Evolutionary conservation across 1,139 yeast species (phyloP).

Genomic region (Yarrowia galli): DNA sequence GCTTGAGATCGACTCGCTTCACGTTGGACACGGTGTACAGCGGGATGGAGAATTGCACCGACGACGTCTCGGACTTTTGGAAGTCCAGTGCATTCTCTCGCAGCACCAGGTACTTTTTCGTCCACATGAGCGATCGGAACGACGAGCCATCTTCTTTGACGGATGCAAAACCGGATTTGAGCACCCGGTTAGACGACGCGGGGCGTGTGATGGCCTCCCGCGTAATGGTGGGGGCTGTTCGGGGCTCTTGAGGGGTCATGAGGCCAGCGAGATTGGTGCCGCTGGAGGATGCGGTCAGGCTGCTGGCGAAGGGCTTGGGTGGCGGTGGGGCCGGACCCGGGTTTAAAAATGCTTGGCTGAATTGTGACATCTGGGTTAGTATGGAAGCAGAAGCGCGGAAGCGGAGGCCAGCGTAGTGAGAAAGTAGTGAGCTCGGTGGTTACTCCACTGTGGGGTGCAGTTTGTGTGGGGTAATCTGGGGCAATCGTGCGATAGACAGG

Average conservation of each 20-base stretch:
- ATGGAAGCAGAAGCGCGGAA: background rate
- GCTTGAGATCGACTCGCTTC: slow-evolving; percentile 68
- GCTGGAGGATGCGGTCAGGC: slow-evolving; percentile 28
- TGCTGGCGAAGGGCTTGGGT: slow-evolving; percentile 36
- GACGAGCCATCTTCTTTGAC: slow-evolving; percentile 84
- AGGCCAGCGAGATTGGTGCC: slow-evolving; percentile 7
- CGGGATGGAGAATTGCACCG: slow-evolving; percentile 59
- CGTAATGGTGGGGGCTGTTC: background rate
- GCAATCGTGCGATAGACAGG: too few relatives aligned
- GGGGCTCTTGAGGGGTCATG: background rate
- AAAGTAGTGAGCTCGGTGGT: too few relatives aligned
- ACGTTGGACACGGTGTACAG: slow-evolving; percentile 64
- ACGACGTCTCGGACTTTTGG: slow-evolving; percentile 68
- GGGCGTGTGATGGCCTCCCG: slow-evolving; percentile 33
- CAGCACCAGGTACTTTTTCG: slow-evolving; percentile 79
- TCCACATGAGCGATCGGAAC: slow-evolving; percentile 86
- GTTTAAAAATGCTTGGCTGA: slow-evolving; percentile 30
- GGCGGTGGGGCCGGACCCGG: slow-evolving; percentile 38
- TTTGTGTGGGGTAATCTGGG: too few relatives aligned
- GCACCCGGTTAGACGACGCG: slow-evolving; percentile 41
- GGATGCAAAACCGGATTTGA: slow-evolving; percentile 80
- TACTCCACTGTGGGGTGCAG: too few relatives aligned
- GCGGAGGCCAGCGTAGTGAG: too few relatives aligned
- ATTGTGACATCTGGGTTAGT: slow-evolving; percentile 29
- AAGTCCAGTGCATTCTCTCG: slow-evolving; percentile 78